Evolutionary conservation across 139 green algal species (phyloP), one percentile per base, ranked within the genome.

Genomic region (Chlorella sp.): DNA sequence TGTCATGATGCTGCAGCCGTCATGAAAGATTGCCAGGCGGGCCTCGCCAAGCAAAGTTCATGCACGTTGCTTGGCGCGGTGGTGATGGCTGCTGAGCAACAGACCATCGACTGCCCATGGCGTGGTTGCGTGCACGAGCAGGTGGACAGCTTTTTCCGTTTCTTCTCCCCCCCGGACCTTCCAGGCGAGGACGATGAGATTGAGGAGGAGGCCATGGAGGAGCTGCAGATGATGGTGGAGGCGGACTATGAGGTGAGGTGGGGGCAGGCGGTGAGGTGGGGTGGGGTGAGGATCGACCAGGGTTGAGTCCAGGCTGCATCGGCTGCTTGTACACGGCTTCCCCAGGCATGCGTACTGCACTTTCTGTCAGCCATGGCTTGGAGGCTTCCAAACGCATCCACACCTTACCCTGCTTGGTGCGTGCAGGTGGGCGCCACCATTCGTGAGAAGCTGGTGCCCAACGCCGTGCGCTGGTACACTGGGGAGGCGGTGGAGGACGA

Each of bases 121-220:
- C n/a, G n/a, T n/a, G 22, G 55, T 64, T 27, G 22, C 4, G 4
- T 31, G 22, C 55, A 6, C n/a, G 55, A 10, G 36, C 72, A 74
- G 33, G 83, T 91, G 31, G 87, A 93, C 49, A 91, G 76, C 49
- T 97, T 98, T 85, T 98, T 98, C 88, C 92, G 90, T 80, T 98
- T 97, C 83, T 98, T 98, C 89, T 86, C 69, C 62, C 89, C 93
- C n/a, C 91, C 93, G 2, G 70, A 88, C 70, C 83, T 97, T 1
- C 90, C 91, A 2, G 88, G 90, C 10, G 86, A 93, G 32, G 90
- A 92, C 14, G 85, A 89, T 35, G 88, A 97, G 34, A 74, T 97
- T 31, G 84, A 90, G 2, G 89, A 96, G 71, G 88, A 96, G 73
- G 89, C 93, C 63, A 89, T 94, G 84, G 93, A 98, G 79, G 76